A percentile compares a stretch with the other conserved stretches of the same genome.
Conservation (phyloP, 2,329 filamentous ascomycete species). For the Fusarium torulosum region DNA sequence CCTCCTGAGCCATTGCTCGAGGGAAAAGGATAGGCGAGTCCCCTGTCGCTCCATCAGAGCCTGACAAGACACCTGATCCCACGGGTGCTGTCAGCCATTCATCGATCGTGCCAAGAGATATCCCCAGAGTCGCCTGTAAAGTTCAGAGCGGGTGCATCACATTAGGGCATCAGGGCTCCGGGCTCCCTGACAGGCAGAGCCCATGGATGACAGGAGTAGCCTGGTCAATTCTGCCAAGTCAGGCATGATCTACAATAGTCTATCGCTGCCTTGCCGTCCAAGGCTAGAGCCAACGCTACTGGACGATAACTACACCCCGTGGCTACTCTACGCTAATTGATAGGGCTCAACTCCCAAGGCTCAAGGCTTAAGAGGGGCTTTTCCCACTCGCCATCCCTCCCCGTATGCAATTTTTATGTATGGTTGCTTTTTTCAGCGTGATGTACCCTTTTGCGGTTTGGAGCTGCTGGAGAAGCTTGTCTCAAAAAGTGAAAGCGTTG, state of each 20-base stretch:
- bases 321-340: not conserved
- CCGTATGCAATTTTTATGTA: conserved; percentile 18
- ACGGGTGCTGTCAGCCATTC: conserved; percentile 20
- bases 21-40: conserved; percentile 31
- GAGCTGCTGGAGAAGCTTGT: conserved; percentile 30
- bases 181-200: conserved; percentile 23
- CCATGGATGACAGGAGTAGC: conserved; percentile 38
- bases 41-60: conserved; percentile 16
- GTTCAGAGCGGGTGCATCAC: conserved; percentile 25
- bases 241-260: conserved; percentile 46
- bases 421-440: conserved; percentile 19
- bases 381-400: conserved; percentile 17
- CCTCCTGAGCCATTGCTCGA: conserved; percentile 15
- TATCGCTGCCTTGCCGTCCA: conserved; percentile 22
- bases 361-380: conserved; percentile 17
- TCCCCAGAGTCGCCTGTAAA: conserved; percentile 43
- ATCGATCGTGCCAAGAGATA: conserved; percentile 48
- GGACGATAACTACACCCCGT: conserved; percentile 40
- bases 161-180: conserved; percentile 34
- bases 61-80: conserved; percentile 29
- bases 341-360: conserved; percentile 15
- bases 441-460: conserved; percentile 9
- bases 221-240: conserved; percentile 31
- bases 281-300: conserved; percentile 23
- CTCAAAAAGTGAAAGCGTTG: conserved; percentile 33